Percentiles rank a stretch among this genome's conserved stretches.
These are phyloP conservation scores for Huntiella bhutanensis DNA, from an alignment of 2,329 filamentous ascomycete genomes.

Conservation along the genomic window DNA sequence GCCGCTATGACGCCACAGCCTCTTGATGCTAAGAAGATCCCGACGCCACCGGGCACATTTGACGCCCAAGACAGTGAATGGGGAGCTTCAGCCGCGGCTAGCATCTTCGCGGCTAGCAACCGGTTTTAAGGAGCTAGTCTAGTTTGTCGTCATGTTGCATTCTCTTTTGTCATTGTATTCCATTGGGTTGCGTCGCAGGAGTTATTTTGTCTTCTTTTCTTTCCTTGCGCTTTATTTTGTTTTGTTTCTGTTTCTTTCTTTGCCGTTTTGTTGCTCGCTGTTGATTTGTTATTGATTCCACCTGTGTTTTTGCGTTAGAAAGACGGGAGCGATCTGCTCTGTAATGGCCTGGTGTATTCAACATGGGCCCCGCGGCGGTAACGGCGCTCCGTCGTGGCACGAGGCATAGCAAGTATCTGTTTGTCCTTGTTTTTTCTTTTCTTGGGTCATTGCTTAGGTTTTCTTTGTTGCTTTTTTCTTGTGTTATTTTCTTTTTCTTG, in stretches of 20 bases:
- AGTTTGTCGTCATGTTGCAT: slow-evolving; percentile 10
- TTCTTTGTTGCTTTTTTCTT: background rate
- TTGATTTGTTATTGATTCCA: background rate
- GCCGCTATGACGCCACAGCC: slow-evolving; percentile 47
- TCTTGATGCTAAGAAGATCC: slow-evolving; percentile 65
- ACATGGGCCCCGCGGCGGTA: too few species aligned
- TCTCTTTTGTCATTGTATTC: slow-evolving; percentile 12
- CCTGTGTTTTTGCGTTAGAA: background rate
- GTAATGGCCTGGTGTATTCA: too few species aligned
- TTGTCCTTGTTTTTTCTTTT: slow-evolving; percentile 8
- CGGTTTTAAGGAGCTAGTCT: slow-evolving; percentile 27
- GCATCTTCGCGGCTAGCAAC: slow-evolving; percentile 57
- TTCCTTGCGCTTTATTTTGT: slow-evolving; percentile 12
- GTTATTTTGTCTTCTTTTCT: slow-evolving; percentile 12
- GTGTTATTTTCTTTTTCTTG: slow-evolving; percentile 7
- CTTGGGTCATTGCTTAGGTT: background rate
- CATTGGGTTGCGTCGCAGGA: slow-evolving; percentile 8
- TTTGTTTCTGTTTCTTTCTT: slow-evolving; percentile 1
- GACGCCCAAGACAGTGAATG: slow-evolving; percentile 63
- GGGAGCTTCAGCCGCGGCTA: slow-evolving; percentile 65
- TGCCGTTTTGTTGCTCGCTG: background rate
- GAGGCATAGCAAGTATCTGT: slow-evolving; percentile 4
- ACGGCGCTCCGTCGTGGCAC: background rate
- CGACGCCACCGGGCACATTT: slow-evolving; percentile 51
- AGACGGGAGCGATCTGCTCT: background rate